phyloP scores from a whole-genome alignment of 306 rosid genomes.

The Gillenia trifoliata region DNA sequence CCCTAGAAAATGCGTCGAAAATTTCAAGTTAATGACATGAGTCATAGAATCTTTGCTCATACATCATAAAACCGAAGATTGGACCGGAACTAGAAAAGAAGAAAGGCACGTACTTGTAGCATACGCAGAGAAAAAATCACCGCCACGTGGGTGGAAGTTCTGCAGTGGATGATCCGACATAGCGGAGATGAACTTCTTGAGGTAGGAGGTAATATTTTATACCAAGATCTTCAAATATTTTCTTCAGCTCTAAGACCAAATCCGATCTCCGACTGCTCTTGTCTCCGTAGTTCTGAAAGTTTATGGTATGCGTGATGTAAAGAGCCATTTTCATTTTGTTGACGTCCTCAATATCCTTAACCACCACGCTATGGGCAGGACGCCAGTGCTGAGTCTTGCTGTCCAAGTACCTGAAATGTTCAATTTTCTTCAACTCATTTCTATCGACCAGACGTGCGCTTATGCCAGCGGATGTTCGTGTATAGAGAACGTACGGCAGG shows the following conservation, averaged over 20 bases:
- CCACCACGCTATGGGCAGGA: constrained; percentile 45
- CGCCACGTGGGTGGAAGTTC: constrained; percentile 21
- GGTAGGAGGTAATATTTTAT: constrained; percentile 68
- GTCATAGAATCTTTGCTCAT: neutral
- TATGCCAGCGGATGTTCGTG: neutral
- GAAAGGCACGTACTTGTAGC: neutral
- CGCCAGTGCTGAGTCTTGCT: constrained; percentile 78
- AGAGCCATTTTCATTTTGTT: constrained; percentile 64
- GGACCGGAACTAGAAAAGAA: neutral
- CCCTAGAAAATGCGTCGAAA: neutral
- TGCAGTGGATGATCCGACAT: constrained; percentile 26
- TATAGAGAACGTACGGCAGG: neutral
- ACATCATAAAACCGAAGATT: neutral
- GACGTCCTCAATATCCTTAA: constrained; percentile 63
- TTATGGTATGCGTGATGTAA: constrained; percentile 63
- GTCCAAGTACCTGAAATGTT: constrained; percentile 61
- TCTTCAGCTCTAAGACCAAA: constrained; percentile 73
- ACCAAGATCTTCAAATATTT: constrained; percentile 56
- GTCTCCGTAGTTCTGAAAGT: constrained; percentile 68
- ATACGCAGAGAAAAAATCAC: neutral
- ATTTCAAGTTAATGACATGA: neutral
- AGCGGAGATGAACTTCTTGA: constrained; percentile 56
- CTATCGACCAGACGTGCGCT: neutral
- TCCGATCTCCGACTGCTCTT: constrained; percentile 66
- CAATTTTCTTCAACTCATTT: neutral